Evolutionary conservation across 495 filamentous ascomycete species (phyloP).

Genomic region (Pseudotulostoma volvatum): DNA sequence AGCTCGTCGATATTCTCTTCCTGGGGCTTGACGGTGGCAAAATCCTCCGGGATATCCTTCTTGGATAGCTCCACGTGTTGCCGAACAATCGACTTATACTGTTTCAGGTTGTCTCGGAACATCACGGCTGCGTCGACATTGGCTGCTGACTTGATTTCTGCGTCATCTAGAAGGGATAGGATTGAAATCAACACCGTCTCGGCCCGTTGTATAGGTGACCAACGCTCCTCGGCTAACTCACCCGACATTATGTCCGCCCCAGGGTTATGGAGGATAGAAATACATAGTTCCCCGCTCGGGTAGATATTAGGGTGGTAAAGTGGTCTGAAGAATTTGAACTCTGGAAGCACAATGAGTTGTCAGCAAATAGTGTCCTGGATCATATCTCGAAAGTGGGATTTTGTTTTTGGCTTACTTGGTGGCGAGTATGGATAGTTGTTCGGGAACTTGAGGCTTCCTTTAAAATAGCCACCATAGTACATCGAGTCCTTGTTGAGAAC

Average conservation of each 20-base stretch:
- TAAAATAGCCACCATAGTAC: constrained; percentile 89
- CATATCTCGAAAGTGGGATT: too few relatives aligned
- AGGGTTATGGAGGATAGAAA: constrained; percentile 86
- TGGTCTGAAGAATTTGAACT: constrained; percentile 74
- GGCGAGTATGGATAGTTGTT: constrained; percentile 81
- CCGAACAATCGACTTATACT: constrained; percentile 52
- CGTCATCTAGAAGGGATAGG: constrained; percentile 83
- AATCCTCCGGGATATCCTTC: constrained; percentile 59
- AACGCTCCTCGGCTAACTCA: constrained; percentile 74
- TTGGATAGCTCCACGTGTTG: constrained; percentile 57
- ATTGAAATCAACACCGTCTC: constrained; percentile 90
- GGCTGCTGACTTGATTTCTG: constrained; percentile 80
- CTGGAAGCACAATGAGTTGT: too few relatives aligned
- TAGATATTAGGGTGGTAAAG: constrained; percentile 93
- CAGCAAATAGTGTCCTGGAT: too few relatives aligned
- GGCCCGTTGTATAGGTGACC: constrained; percentile 82
- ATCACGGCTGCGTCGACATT: constrained; percentile 88
- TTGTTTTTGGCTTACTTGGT: constrained; percentile 45
- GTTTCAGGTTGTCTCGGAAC: constrained; percentile 51
- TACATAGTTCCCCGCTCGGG: constrained; percentile 76
- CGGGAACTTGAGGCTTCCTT: constrained; percentile 74
- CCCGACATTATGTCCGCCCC: constrained; percentile 87
- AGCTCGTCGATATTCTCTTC: constrained; percentile 45
- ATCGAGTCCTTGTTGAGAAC: constrained; percentile 81
- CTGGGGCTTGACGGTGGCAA: constrained; percentile 42